Percentiles rank a stretch among this genome's conserved stretches.
Evolutionary conservation across 192 early-diverging fungal genomes (phyloP).

Genomic region (Gigaspora rosea): DNA sequence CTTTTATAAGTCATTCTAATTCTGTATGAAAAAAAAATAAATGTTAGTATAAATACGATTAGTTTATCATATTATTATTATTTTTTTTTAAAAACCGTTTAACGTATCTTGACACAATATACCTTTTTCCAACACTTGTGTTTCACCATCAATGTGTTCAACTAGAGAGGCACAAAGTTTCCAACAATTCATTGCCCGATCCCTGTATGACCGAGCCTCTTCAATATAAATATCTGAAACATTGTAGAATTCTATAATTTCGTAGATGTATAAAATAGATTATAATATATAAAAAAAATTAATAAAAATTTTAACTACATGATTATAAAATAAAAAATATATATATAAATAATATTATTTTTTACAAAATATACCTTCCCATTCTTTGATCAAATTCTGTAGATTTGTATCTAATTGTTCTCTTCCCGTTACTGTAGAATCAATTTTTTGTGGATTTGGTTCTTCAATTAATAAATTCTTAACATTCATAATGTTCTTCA

Average conservation of each 20-base stretch:
- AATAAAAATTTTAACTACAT: not conserved
- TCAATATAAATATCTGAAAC: no score
- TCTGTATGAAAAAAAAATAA: slow-evolving; percentile 11
- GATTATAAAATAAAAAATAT: not conserved
- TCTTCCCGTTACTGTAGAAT: no score
- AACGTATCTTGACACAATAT: no score
- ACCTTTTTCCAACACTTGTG: no score
- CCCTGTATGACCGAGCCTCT: no score
- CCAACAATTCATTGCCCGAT: no score
- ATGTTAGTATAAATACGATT: not conserved
- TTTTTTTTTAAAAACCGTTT: no score
- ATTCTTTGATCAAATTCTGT: not conserved
- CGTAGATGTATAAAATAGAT: no score
- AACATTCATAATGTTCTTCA: slow-evolving; percentile 22
- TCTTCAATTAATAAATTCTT: slow-evolving; percentile 15
- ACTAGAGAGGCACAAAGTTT: no score
- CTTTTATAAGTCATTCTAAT: not conserved
- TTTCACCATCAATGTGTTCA: no score
- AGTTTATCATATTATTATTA: not conserved
- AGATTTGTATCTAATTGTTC: not conserved
- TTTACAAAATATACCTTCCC: not conserved
- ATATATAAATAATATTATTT: not conserved
- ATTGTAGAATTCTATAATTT: no score
- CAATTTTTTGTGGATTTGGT: not conserved
- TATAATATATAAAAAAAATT: not conserved